Evolutionary conservation across 2,329 filamentous ascomycete species (phyloP).

Genomic region (Dryadomyces quercivorus): DNA sequence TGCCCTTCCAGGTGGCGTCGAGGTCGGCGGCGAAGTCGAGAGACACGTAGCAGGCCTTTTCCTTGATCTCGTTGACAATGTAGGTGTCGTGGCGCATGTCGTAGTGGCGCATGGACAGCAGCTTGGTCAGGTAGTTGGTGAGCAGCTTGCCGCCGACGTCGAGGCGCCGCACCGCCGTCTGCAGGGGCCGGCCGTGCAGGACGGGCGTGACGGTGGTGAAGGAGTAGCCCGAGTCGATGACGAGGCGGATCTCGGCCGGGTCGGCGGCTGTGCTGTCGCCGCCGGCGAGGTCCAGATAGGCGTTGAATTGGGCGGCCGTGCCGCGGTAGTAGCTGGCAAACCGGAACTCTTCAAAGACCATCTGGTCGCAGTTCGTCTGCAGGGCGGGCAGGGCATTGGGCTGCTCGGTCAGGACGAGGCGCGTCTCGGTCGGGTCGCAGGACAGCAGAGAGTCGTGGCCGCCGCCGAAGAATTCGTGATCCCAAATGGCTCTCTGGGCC

Average conservation of each 20-base stretch:
- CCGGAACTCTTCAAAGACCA: conserved; percentile 94
- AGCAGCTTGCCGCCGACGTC: conserved; percentile 88
- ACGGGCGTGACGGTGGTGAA: conserved; percentile 85
- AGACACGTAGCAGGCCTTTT: conserved; percentile 74
- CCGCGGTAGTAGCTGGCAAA: conserved; percentile 77
- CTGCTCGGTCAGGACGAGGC: conserved; percentile 73
- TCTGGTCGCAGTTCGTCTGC: conserved; percentile 86
- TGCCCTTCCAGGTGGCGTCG: conserved; percentile 74
- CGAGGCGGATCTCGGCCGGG: conserved; percentile 62
- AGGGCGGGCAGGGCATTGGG: conserved; percentile 70
- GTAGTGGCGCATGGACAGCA: conserved; percentile 83
- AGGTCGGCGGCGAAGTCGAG: conserved; percentile 66
- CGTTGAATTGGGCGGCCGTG: conserved; percentile 65
- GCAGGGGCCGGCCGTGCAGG: conserved; percentile 67
- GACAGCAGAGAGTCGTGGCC: conserved; percentile 38
- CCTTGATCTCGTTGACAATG: conserved; percentile 93
- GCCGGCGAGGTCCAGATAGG: conserved; percentile 52
- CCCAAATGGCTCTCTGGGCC: conserved; percentile 89
- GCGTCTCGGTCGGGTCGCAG: conserved; percentile 71
- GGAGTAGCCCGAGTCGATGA: conserved; percentile 87
- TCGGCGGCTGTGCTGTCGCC: conserved; percentile 17
- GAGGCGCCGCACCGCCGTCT: conserved; percentile 69
- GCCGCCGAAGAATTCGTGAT: conserved; percentile 68
- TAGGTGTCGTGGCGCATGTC: conserved; percentile 91
- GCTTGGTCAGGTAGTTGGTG: conserved; percentile 83